Evolutionary conservation across 257 asterid genomes (phyloP).

Genomic region (Mentha longifolia): DNA sequence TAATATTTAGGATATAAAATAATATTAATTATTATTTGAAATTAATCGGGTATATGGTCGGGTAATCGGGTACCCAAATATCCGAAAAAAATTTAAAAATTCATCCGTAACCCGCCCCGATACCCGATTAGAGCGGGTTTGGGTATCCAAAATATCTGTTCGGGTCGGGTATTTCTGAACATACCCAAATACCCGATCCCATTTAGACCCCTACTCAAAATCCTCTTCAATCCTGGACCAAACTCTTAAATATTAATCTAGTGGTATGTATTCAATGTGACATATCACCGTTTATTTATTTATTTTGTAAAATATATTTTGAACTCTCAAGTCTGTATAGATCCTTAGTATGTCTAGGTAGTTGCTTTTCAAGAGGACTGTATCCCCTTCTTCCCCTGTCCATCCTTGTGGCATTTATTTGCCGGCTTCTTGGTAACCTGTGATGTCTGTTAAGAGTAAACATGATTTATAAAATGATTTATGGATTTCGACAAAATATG

Average conservation of each 20-base stretch:
- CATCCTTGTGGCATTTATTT: slow-evolving; percentile 4
- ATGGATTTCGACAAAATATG: background rate
- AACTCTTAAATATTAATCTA: slow-evolving; percentile 7
- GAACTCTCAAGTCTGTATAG: slow-evolving; percentile 1
- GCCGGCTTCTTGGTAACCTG: background rate
- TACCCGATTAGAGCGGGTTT: too few species aligned
- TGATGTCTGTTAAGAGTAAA: slow-evolving; percentile 21
- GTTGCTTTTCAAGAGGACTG: slow-evolving; percentile 5
- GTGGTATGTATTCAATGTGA: background rate
- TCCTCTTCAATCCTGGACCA: background rate
- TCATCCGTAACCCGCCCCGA: too few species aligned
- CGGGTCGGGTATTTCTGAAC: too few species aligned
- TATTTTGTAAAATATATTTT: background rate
- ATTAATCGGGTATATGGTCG: too few species aligned
- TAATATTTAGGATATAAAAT: too few species aligned
- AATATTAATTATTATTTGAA: too few species aligned
- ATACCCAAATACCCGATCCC: too few species aligned
- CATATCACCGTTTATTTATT: background rate
- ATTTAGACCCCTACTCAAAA: too few species aligned
- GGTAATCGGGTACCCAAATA: too few species aligned
- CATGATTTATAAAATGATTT: background rate
- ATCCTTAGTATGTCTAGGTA: background rate
- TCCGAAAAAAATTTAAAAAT: too few species aligned
- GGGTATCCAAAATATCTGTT: too few species aligned
- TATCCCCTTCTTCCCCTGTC: background rate